Evolutionary conservation across 1,139 yeast species (phyloP), one percentile per base, ranked within the genome.

Genomic region (Casaregolazyma suthepensis): DNA sequence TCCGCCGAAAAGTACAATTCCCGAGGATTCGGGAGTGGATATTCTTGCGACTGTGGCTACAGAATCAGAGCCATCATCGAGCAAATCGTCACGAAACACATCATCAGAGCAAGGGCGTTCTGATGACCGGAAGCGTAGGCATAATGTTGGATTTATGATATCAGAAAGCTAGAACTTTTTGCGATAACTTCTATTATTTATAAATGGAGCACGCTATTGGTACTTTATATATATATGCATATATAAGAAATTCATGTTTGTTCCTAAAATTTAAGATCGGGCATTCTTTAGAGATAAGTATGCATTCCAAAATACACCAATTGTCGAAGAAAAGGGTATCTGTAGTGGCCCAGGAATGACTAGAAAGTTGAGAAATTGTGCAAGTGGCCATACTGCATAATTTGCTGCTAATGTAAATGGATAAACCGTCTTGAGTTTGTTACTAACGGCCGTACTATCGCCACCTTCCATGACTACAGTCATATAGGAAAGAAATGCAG

Each of bases 261-360:
- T 15, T 18, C n/a, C 17, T 17, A 13, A 13, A 31, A n/a, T 10
- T 47, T 19, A 52, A 20, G 54, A 52, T 12, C 50, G 46, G 26
- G 76, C 75, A 56, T 86, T 86, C 63, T 85, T 75, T 79, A 88
- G 82, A 0, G 96, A 88, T 49, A 93, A 73, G 71, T 86, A 91
- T 53, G 97, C 90, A 69, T 90, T 87, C 97, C 97, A 90, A 45
- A 89, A 73, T 29, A 90, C 94, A 31, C 95, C 89, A n/a, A 93
- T 75, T 0, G 94, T 82, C 1, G 96, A 85, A 55, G 95, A 85
- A 66, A 93, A 91, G 0, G 97, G 97, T 3, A 91, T 96, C 68
- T 93, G 98, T 61, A 83, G 79, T 57, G 79, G 78, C 53, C 83
- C 75, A 0, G 98, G 97, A 66, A 93, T 80, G 9, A 88, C 66